These are phyloP conservation scores for Bocquillonia castaneifolia DNA, from an alignment of 441 rosid species.

Conservation along the genomic window DNA sequence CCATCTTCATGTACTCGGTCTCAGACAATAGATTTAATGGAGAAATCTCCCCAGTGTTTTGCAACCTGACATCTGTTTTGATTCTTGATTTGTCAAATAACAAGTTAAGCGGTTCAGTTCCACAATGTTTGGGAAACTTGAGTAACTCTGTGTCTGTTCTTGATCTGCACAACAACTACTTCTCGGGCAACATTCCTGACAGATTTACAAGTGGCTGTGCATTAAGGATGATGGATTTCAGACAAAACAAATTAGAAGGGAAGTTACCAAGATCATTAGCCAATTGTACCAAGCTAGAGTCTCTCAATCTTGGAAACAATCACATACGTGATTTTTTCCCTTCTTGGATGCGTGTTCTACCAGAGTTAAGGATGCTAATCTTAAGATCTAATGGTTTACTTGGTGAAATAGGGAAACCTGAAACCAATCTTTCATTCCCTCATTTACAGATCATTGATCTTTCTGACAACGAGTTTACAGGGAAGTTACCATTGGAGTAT, in stretches of 20 bases:
- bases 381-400: conserved; percentile 20
- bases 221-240: conserved; percentile 13
- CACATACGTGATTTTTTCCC: conserved; percentile 30
- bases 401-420: conserved; percentile 8
- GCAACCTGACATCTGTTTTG: conserved; percentile 5
- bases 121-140: conserved; percentile 20
- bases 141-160: conserved; percentile 1
- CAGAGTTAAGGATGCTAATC: conserved; percentile 14
- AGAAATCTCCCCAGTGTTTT: conserved; percentile 11
- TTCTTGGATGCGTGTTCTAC: conserved; percentile 28
- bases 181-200: conserved; percentile 17
- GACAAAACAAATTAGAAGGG: conserved; percentile 17
- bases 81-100: conserved; percentile 23
- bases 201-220: not conserved
- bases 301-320: conserved; percentile 24
- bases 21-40: conserved; percentile 16
- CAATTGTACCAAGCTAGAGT: conserved; percentile 20
- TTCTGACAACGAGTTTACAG: conserved; percentile 52
- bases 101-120: conserved; percentile 26
- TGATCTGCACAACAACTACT: conserved; percentile 9
- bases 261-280: conserved; percentile 19
- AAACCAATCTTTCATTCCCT: conserved; percentile 23
- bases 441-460: conserved; percentile 53
- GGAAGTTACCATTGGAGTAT: conserved; percentile 50
- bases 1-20: not conserved